phyloP scores from a whole-genome alignment of 1,284 basidiomycete genomes.

The Microbotryum lychnidis-dioicae region DNA sequence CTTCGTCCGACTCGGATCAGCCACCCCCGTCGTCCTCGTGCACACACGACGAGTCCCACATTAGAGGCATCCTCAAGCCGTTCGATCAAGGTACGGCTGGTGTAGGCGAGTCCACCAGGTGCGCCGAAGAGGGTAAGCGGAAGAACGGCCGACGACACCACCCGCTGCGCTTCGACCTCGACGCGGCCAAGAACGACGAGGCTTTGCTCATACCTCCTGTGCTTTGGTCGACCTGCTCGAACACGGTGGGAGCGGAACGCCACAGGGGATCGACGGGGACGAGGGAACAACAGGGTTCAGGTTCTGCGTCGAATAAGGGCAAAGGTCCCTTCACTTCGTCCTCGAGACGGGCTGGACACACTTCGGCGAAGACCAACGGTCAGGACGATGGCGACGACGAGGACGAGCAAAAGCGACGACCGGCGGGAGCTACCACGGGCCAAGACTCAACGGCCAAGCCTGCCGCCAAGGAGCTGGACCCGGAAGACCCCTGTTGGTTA shows the following conservation, averaged over 20 bases:
- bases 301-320: too few relatives aligned
- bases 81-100: background rate
- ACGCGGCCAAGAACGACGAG: background rate
- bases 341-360: too few relatives aligned
- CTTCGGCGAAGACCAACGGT: background rate
- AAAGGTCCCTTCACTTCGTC: too few relatives aligned
- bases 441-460: background rate
- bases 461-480: slow-evolving; percentile 11
- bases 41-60: background rate
- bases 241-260: too few relatives aligned
- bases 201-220: too few relatives aligned
- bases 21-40: slow-evolving; percentile 4
- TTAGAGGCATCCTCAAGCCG: slow-evolving; percentile 17
- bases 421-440: background rate
- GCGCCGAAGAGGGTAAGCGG: slow-evolving; percentile 17
- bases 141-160: slow-evolving; percentile 21
- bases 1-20: background rate
- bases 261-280: too few relatives aligned
- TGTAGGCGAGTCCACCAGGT: background rate
- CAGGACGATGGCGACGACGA: background rate
- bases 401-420: background rate
- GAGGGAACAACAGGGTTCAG: too few relatives aligned
- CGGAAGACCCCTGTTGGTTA: slow-evolving; percentile 8
- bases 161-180: slow-evolving; percentile 10
- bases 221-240: too few relatives aligned